Conservation (phyloP, 2,329 filamentous ascomycete genomes). For the Apiospora malaysiana region DNA sequence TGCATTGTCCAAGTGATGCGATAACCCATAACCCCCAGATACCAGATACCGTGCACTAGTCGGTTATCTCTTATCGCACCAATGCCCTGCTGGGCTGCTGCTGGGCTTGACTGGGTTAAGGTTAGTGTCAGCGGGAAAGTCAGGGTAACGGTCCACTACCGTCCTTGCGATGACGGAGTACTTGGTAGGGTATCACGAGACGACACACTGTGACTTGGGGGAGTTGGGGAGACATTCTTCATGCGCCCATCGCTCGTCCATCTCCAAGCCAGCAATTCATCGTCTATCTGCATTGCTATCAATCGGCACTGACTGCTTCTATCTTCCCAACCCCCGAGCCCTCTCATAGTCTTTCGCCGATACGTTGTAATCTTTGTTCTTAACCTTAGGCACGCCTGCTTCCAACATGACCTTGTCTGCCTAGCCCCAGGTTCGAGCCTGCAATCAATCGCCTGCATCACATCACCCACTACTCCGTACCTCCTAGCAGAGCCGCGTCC, state of each 20-base stretch:
- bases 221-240: constrained; percentile 6
- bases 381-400: constrained; percentile 13
- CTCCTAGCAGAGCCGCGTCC: constrained; percentile 24
- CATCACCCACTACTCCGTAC: constrained; percentile 19
- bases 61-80: constrained; percentile 11
- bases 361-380: not conserved
- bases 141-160: constrained; percentile 17
- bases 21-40: not conserved
- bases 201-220: constrained; percentile 16
- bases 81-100: not conserved
- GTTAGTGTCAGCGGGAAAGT: constrained; percentile 15
- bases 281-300: constrained; percentile 1
- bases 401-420: constrained; percentile 25
- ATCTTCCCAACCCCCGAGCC: not conserved
- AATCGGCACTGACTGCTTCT: not conserved
- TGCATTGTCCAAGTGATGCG: constrained; percentile 4
- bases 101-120: not conserved
- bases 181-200: constrained; percentile 14
- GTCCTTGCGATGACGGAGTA: constrained; percentile 16
- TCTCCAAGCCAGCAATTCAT: constrained; percentile 1
- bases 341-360: not conserved
- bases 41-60: constrained; percentile 9
- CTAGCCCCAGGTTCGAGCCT: constrained; percentile 24
- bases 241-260: constrained; percentile 11
- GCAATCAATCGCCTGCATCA: constrained; percentile 25